Base-by-base conservation (phyloP, 257 asterid genomes). In the Salvia hispanica region DNA sequence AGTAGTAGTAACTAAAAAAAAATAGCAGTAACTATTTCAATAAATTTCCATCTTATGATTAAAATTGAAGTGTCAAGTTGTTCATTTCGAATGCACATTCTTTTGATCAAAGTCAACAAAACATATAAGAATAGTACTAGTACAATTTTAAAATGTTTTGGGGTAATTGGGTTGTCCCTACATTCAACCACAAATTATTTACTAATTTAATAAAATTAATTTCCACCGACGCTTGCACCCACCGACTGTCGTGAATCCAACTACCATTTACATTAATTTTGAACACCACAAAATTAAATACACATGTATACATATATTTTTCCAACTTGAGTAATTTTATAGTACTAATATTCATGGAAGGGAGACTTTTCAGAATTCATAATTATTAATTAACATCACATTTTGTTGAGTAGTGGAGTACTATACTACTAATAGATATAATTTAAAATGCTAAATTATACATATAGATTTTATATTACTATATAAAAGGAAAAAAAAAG, bases 201-300 rank as follows among this genome's bases (percentile, higher is more conserved):
- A 50, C 6, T 25, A 60, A 4, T 59, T 59, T 43, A 40, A 40
- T 40, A 28, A 51, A 61, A 52, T 61, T 48, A 37, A 47, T 67
- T 62, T 55, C 75, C 78, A 72, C 78, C 81, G 78, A 77, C 78
- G n/a, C 61, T 39, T 9, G 11, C 47, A 31, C 59, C 45, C 72
- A 33, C 43, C 57, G 44, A 67, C 52, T 21, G 50, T 42, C 25
- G 45, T 61, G 34, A 57, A 11, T 15, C 60, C 48, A 37, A 71
- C 74, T 8, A 53, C 44, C 57, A 36, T 34, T 16, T 66, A 65
- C 51, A 12, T 61, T 72, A 8, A 47, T 55, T 43, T 25, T 42
- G 18, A 33, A 6, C 45, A 18, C 60, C 42, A 18, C 9, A 37
- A 15, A 2, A 34, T 33, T 50, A 7, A 7, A 3, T 25, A 0